Conservation (phyloP, 1,139 yeast genomes). For the Wickerhamomyces sp. region DNA sequence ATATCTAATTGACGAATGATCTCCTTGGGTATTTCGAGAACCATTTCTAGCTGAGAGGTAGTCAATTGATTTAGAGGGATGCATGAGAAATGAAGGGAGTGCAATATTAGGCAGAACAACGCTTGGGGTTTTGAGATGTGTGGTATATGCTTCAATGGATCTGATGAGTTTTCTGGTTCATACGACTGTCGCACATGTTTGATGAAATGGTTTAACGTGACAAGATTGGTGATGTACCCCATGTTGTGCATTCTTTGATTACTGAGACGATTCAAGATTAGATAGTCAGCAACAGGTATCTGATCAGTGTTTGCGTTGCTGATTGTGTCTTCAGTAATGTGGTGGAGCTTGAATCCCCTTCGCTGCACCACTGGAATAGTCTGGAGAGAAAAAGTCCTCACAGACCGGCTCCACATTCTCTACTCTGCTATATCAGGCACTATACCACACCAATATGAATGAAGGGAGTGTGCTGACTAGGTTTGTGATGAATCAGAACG, state of each 20-base stretch:
- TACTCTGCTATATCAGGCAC: neutral
- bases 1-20: neutral
- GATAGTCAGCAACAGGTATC: constrained; percentile 11
- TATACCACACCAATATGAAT: no score
- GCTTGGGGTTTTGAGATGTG: constrained; percentile 8
- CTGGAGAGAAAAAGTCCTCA: neutral
- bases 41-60: neutral
- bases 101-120: constrained; percentile 10
- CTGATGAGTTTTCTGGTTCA: neutral
- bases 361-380: neutral
- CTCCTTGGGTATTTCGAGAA: neutral
- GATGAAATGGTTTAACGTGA: constrained; percentile 7
- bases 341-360: neutral
- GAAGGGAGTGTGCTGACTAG: no score
- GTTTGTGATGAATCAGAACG: no score
- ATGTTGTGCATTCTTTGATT: constrained; percentile 1
- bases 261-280: constrained; percentile 1
- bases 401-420: neutral
- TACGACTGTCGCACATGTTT: constrained; percentile 6
- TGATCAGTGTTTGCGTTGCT: neutral
- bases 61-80: constrained; percentile 4
- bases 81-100: constrained; percentile 13
- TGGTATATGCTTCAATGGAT: neutral
- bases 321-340: neutral
- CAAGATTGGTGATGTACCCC: constrained; percentile 4